Base-by-base conservation (phyloP, 1,284 basidiomycete genomes). In the Melampsora americana region DNA sequence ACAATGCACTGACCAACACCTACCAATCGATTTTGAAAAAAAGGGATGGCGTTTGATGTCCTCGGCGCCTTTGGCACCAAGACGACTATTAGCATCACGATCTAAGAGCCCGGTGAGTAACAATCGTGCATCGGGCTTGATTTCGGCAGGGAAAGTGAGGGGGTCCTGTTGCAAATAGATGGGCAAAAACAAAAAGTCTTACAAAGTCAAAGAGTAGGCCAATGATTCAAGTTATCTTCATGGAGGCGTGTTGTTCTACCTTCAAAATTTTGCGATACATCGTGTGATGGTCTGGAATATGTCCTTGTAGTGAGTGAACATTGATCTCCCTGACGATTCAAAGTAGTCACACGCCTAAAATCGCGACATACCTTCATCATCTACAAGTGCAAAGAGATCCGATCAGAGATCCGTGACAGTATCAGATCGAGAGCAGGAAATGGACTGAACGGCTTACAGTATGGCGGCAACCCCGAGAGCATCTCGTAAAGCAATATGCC, bases 41-140 rank as follows among this genome's bases (percentile, higher is more conserved):
- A 93, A 97, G 0, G 92, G 89, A 82, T 99, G 96, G 0, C 85
- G 85, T 84, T 93, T 97, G 82, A 99, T 93, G 84, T 99, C 95
- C 14, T 90, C 90, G 0, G 94, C 91, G 39, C 95, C 96, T 71
- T 90, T 87, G 5, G 89, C 89, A 50, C 96, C 96, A 9, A 99
- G 86, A 67, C 96, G 90, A 69, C 86, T 86, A 61, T 86, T 84
- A 1, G 93, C 90, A 82, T 98, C 91, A 62, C 89, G 87, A 65
- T 89, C 90, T 87, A 99, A 86, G 39, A 99, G 86, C 26, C 89
- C 86, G 81, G 90, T 88, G 88, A 99, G 96, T 81, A 99, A 90
- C 83, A 98, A 92, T 68, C 89, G 88, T n/a, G 92, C 92, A 81
- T 95, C 92, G 1, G 88, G 87, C 12, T 92, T 92, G 79, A 92